Conservation (phyloP, 768 basidiomycete species). For the Collybiopsis luxurians region DNA sequence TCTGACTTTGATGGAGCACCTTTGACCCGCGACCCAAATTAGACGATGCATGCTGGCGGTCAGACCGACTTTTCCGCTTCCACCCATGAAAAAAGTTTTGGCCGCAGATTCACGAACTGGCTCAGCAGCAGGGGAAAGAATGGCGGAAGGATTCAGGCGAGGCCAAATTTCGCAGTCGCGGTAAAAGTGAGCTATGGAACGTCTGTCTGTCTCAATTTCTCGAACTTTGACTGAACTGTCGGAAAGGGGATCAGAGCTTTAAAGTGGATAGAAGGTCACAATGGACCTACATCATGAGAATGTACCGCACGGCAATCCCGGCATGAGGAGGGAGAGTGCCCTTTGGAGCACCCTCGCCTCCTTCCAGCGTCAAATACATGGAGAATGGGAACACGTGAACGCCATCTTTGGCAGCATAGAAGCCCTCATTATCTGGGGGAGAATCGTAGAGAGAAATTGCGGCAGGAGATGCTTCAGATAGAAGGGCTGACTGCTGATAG, state of each 20-base stretch:
- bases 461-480: constrained; percentile 48
- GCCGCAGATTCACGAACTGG: constrained; percentile 58
- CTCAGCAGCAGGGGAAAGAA: constrained; percentile 58
- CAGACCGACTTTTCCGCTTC: constrained; percentile 61
- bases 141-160: constrained; percentile 55
- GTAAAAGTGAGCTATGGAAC: constrained; percentile 89
- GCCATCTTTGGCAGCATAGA: constrained; percentile 61
- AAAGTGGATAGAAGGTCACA: constrained; percentile 2
- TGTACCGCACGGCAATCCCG: constrained; percentile 71
- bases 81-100: constrained; percentile 59
- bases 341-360: constrained; percentile 52
- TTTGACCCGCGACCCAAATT: constrained; percentile 82
- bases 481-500: constrained; percentile 65
- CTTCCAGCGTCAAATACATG: constrained; percentile 60
- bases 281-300: constrained; percentile 68
- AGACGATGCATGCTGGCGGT: constrained; percentile 67
- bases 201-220: constrained; percentile 52
- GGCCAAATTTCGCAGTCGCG: constrained; percentile 81
- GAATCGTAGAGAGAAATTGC: constrained; percentile 43
- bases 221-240: constrained; percentile 73
- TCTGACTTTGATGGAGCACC: constrained; percentile 61
- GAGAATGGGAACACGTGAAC: constrained; percentile 69
- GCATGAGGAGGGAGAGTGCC: constrained; percentile 45
- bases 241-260: constrained; percentile 3
- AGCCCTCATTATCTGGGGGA: constrained; percentile 57